A percentile compares a stretch with the other conserved stretches of the same genome.
phyloP scores from a whole-genome alignment of 2,329 filamentous ascomycete genomes.

The Talaromyces amestolkiae region DNA sequence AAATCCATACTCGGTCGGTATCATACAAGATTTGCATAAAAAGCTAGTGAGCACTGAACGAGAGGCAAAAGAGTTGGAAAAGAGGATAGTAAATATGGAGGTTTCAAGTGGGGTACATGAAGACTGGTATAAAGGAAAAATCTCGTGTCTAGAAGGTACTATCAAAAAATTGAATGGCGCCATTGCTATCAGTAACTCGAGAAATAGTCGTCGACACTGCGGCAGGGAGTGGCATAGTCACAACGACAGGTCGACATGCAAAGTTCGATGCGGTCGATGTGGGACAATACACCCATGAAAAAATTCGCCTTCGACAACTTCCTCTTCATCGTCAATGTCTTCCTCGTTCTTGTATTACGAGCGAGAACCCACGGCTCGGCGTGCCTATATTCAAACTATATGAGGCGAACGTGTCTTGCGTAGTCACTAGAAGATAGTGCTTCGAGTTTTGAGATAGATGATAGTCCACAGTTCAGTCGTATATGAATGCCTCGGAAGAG shows the following conservation, averaged over 20 bases:
- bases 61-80: not conserved
- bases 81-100: not conserved
- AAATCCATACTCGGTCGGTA: not conserved
- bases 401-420: not conserved
- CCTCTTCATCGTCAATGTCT: not conserved
- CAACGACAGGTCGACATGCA: not conserved
- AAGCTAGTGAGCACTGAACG: not conserved
- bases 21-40: not conserved
- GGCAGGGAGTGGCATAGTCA: not conserved
- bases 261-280: no score
- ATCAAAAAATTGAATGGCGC: not conserved
- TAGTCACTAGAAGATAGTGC: not conserved
- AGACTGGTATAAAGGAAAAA: not conserved
- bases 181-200: not conserved
- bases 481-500: not conserved
- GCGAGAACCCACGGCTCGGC: no score
- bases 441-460: not conserved
- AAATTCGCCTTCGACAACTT: not conserved
- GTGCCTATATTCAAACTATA: not conserved
- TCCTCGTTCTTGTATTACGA: no score
- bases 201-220: not conserved
- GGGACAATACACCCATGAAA: no score
- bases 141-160: not conserved
- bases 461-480: not conserved
- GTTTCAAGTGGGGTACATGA: no score